phyloP scores from a whole-genome alignment of 2,329 filamentous ascomycete genomes.

The Exophiala sp. region DNA sequence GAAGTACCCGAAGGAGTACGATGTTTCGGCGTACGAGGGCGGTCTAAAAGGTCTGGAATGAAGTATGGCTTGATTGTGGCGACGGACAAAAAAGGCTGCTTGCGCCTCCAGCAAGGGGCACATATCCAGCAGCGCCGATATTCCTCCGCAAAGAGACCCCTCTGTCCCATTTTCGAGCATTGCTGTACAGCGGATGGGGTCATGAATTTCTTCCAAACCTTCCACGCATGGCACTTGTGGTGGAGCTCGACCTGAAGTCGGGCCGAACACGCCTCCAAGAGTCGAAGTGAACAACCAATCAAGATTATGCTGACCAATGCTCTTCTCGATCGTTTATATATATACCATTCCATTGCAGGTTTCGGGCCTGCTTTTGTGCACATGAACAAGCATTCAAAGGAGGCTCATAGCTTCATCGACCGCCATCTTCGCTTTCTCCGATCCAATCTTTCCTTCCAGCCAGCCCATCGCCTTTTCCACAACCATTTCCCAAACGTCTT shows the following conservation, averaged over 20 bases:
- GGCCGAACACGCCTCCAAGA: too few relatives aligned
- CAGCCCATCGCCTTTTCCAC: slow-evolving; percentile 58
- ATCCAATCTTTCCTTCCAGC: slow-evolving; percentile 35
- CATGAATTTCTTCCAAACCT: too few relatives aligned
- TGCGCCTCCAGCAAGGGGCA: too few relatives aligned
- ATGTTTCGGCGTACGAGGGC: slow-evolving; percentile 70
- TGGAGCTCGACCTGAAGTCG: too few relatives aligned
- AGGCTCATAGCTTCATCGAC: background rate
- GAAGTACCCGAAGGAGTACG: slow-evolving; percentile 89
- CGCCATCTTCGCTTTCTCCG: slow-evolving; percentile 1
- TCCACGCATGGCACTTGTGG: too few relatives aligned
- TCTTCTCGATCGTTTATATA: too few relatives aligned
- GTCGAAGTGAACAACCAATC: background rate
- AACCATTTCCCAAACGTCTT: slow-evolving; percentile 63
- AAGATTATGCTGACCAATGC: slow-evolving; percentile 59
- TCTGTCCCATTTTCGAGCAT: too few relatives aligned
- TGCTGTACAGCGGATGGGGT: too few relatives aligned
- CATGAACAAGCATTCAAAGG: background rate
- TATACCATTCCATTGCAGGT: too few relatives aligned
- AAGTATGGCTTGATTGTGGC: background rate
- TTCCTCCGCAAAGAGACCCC: too few relatives aligned
- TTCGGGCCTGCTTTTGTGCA: background rate
- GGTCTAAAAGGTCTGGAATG: slow-evolving; percentile 62
- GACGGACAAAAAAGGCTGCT: too few relatives aligned
- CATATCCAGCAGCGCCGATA: too few relatives aligned